Evolutionary conservation across 495 filamentous ascomycete genomes (phyloP).

Genomic region (Xylaria grammica): DNA sequence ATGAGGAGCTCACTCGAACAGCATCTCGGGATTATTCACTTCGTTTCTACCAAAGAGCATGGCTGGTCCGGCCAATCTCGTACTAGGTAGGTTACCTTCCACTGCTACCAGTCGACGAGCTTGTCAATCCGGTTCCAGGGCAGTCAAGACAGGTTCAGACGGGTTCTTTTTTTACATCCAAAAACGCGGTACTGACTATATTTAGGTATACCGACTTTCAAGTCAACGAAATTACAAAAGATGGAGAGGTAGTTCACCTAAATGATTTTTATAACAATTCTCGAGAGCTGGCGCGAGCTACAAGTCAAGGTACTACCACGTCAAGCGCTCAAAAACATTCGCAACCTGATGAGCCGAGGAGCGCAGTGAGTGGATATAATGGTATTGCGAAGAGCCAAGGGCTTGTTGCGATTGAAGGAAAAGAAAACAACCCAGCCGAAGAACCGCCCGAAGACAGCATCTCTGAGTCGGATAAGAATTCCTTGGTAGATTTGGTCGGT

Average conservation of each 20-base stretch:
- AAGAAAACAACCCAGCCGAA: constrained; percentile 13
- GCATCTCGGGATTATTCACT: constrained; percentile 34
- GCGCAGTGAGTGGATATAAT: neutral
- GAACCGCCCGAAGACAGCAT: constrained; percentile 10
- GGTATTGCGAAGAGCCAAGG: neutral
- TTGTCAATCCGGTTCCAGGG: neutral
- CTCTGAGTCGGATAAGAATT: constrained; percentile 13
- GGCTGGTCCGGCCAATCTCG: constrained; percentile 36
- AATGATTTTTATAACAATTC: constrained; percentile 44
- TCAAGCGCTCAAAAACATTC: neutral
- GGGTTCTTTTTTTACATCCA: too few species aligned
- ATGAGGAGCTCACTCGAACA: constrained; percentile 37
- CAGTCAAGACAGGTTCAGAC: neutral
- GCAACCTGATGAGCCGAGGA: neutral
- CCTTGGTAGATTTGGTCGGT: constrained; percentile 37
- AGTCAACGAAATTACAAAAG: constrained; percentile 86
- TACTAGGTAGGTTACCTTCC: constrained; percentile 29
- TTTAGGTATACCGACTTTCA: constrained; percentile 90
- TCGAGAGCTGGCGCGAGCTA: constrained; percentile 27
- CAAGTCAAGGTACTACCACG: constrained; percentile 5
- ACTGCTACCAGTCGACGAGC: neutral
- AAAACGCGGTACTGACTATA: constrained; percentile 23
- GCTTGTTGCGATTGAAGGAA: neutral
- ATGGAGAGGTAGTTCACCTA: constrained; percentile 82
- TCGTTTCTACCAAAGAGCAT: constrained; percentile 30